Conservation (phyloP, 768 basidiomycete genomes). For the Ramaria rubella region DNA sequence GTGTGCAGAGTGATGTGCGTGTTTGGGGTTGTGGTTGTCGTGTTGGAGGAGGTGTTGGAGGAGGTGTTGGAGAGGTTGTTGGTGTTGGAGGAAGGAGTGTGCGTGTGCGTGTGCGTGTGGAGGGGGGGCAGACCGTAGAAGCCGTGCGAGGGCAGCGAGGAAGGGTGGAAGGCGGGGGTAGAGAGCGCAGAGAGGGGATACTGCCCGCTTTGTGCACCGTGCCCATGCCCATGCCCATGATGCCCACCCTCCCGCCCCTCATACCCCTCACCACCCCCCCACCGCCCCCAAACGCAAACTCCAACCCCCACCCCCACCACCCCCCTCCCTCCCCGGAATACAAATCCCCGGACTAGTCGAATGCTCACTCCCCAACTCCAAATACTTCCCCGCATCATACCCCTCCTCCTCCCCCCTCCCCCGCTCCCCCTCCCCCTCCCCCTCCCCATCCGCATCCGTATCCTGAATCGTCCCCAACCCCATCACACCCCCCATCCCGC, state of each 20-base stretch:
- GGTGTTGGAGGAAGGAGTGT: constrained; percentile 24
- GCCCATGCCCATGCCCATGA: no score
- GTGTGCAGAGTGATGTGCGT: background rate
- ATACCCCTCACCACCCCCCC: no score
- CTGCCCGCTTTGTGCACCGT: no score
- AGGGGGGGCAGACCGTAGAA: constrained; percentile 47
- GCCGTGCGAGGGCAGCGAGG: constrained; percentile 69
- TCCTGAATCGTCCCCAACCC: background rate
- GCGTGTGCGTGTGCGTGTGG: constrained; percentile 22
- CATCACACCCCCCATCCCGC: background rate
- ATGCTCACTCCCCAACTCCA: background rate
- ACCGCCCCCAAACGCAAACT: no score
- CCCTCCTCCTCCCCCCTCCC: background rate
- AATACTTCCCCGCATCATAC: background rate
- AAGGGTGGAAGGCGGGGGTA: constrained; percentile 52
- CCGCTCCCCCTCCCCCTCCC: background rate
- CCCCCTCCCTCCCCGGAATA: background rate
- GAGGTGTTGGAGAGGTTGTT: constrained; percentile 35
- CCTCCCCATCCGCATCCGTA: background rate
- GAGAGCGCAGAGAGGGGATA: background rate
- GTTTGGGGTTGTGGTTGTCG: constrained; percentile 16
- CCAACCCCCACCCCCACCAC: no score
- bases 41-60: constrained; percentile 34
- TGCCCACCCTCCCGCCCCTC: no score
- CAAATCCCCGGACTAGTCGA: background rate